phyloP scores from a whole-genome alignment of 2,329 filamentous ascomycete species.

The Fusarium agapanthi region DNA sequence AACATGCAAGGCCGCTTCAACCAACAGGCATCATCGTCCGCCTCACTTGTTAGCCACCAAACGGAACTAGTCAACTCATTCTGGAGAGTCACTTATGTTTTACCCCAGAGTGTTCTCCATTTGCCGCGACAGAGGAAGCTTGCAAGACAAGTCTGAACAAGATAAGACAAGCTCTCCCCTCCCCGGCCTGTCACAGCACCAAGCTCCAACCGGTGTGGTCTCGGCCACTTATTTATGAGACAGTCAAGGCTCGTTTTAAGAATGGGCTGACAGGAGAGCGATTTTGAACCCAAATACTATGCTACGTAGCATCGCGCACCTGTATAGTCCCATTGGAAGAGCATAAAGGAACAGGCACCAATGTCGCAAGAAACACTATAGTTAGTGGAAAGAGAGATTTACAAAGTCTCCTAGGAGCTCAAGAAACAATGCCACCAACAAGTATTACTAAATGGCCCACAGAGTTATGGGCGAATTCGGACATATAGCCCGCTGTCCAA shows the following conservation, averaged over 20 bases:
- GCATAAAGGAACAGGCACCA: background rate
- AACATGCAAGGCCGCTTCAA: background rate
- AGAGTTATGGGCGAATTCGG: background rate
- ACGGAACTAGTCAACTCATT: background rate
- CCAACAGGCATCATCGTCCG: background rate
- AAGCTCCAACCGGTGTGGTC: background rate
- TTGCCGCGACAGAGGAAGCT: background rate
- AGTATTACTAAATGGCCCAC: background rate
- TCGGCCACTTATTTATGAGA: background rate
- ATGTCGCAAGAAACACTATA: background rate
- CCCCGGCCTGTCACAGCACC: background rate
- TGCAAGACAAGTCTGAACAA: background rate
- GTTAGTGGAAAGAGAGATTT: background rate
- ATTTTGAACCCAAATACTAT: conserved; percentile 1
- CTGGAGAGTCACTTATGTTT: background rate
- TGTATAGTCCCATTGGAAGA: background rate
- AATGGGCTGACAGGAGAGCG: conserved; percentile 9
- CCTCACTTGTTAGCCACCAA: conserved; percentile 3
- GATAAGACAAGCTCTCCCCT: background rate
- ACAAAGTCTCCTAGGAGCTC: background rate
- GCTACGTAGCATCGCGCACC: conserved; percentile 12
- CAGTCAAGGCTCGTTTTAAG: background rate
- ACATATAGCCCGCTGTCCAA: background rate
- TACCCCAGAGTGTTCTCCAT: conserved; percentile 7
- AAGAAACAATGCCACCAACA: background rate